Conservation (phyloP, 2,329 filamentous ascomycete genomes). For the Sporothrix dimorphospora region DNA sequence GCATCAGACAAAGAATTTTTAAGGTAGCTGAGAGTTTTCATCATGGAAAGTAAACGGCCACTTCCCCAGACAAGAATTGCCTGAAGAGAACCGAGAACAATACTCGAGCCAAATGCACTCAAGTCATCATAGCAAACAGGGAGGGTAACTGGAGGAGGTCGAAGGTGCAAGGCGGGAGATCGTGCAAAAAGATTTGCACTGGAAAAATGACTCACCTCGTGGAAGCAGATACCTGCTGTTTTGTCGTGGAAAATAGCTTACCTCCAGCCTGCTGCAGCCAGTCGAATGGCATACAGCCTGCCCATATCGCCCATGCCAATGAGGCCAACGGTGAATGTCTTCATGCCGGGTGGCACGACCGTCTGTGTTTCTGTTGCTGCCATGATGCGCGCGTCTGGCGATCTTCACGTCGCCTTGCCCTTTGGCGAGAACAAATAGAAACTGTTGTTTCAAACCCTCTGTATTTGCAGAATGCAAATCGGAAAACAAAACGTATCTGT, state of each 20-base stretch:
- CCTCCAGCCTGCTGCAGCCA: conserved; percentile 96
- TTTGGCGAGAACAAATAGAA: not conserved
- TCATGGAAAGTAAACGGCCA: conserved; percentile 78
- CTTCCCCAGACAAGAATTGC: conserved; percentile 74
- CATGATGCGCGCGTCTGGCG: conserved; percentile 9
- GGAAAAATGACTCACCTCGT: conserved; percentile 18
- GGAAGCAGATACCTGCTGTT: not conserved
- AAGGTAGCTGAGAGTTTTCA: conserved; percentile 99
- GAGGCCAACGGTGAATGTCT: conserved; percentile 80
- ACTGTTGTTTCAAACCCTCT: not conserved
- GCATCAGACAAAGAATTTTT: conserved; percentile 78
- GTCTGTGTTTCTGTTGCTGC: conserved; percentile 16
- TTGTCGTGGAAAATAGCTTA: conserved; percentile 51
- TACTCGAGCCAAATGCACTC: conserved; percentile 99
- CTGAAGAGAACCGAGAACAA: conserved; percentile 65
- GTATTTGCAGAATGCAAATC: not conserved
- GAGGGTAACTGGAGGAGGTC: not conserved
- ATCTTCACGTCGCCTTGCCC: conserved; percentile 1
- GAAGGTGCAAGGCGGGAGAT: not conserved
- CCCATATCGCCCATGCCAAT: conserved; percentile 99
- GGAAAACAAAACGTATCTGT: conserved; percentile 1
- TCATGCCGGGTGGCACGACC: conserved; percentile 48
- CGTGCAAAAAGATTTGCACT: not conserved
- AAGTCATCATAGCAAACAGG: conserved; percentile 81
- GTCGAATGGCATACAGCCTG: conserved; percentile 90